These are phyloP conservation scores for Populus tomentosa DNA, from an alignment of 441 rosid species.

Conservation along the genomic window DNA sequence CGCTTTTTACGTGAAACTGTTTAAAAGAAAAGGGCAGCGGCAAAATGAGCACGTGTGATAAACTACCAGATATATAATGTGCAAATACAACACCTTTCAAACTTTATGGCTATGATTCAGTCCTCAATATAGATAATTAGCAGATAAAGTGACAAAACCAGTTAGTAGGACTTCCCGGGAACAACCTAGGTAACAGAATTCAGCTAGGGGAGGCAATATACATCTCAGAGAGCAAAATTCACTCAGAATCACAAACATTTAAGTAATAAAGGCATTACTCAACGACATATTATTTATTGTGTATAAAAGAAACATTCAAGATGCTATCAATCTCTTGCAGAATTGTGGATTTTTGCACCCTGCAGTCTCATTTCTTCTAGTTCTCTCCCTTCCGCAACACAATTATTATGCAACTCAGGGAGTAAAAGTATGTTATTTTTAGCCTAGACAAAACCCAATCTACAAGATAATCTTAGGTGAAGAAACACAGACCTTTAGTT, in stretches of 20 bases:
- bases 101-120: not conserved
- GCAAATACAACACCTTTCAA: not conserved
- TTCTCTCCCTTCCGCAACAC: not conserved
- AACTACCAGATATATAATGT: not conserved
- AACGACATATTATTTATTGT: not conserved
- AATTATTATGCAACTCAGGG: not conserved
- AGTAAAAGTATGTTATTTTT: not conserved
- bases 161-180: not conserved
- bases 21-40: not conserved
- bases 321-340: not conserved
- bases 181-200: not conserved
- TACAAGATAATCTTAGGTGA: not conserved
- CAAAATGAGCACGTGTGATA: not conserved
- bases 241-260: not conserved
- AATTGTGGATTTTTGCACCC: not conserved
- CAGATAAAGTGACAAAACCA: not conserved
- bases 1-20: constrained; percentile 80
- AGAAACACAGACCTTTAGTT: constrained; percentile 58
- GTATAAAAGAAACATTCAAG: not conserved
- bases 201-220: no score
- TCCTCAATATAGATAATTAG: not conserved
- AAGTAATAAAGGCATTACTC: not conserved
- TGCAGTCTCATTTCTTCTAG: not conserved
- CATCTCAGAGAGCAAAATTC: not conserved
- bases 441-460: not conserved